Conservation (phyloP, 1,284 basidiomycete species). For the Sparassis latifolia region DNA sequence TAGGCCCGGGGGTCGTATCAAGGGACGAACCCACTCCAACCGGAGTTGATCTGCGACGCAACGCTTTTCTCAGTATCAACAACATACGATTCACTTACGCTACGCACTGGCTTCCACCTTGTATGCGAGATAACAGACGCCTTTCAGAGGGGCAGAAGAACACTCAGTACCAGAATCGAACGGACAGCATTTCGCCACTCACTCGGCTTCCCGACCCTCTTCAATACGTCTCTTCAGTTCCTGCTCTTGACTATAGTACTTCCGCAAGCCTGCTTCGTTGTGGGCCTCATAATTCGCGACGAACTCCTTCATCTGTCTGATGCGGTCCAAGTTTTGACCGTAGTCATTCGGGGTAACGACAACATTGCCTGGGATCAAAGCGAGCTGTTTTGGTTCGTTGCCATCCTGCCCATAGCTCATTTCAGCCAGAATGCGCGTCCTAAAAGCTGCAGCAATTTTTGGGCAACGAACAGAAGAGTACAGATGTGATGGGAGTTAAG, state of each 20-base stretch:
- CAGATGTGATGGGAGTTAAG: no score
- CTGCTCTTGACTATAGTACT: conserved; percentile 24
- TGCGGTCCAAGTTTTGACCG: conserved; percentile 24
- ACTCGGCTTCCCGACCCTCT: conserved; percentile 36
- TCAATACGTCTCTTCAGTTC: conserved; percentile 23
- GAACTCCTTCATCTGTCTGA: conserved; percentile 25
- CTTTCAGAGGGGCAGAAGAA: neutral
- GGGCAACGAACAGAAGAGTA: no score
- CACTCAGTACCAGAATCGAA: neutral
- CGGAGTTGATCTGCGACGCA: no score
- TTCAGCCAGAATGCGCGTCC: neutral
- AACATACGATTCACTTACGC: no score
- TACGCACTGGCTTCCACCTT: neutral
- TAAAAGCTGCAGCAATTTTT: neutral
- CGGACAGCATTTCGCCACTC: conserved; percentile 8
- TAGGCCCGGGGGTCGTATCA: no score
- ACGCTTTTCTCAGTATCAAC: no score
- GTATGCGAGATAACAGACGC: conserved; percentile 4
- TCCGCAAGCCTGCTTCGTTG: conserved; percentile 29
- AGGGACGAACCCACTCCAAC: no score
- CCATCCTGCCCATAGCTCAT: conserved; percentile 16
- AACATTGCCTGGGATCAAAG: conserved; percentile 5
- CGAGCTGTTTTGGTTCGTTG: conserved; percentile 3
- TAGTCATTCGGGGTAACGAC: conserved; percentile 16
- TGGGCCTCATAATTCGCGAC: conserved; percentile 24